Evolutionary conservation across 345 rosid species (phyloP), one percentile per base, ranked within the genome.

Genomic region (Trapa incisa): DNA sequence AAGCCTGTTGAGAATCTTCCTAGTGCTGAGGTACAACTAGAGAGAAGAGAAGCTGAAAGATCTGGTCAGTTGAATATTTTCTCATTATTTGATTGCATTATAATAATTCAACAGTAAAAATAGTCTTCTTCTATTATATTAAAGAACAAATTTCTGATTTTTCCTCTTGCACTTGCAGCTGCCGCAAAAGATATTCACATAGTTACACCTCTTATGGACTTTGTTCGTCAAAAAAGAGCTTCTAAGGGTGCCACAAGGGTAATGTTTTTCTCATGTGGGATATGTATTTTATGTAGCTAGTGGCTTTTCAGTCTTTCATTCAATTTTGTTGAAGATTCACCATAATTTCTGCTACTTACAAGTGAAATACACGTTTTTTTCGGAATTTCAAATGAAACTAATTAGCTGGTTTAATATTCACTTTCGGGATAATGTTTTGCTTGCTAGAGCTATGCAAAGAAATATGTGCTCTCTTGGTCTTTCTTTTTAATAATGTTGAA

Each of bases 1-100:
- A 88, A 73, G 83, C 91, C 95, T 35, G 89, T 80, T 7, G 87
- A 88, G 82, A 81, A 84, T 75, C 91, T 88, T 77, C 91, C 95
- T 36, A 88, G 95, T 74, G 91, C 86, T 29, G 91, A 88, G 78
- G 76, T 86, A 72, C 95, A 88, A 67, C 63, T 84, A 74, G 95
- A 86, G 75, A 80, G 87, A 76, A 80, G 75, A 72, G 91, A 88
- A 76, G 85, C 89, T 17, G 95, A 83, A 72, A 71, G 85, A 81
- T 79, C 85, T 67, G 87, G 95, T 88, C 50, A 77, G 89, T 82
- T 4, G 8, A n/a, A 63, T 38, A 13, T 54, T 64, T 63, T 47
- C 16, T 38, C 47, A 16, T 53, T 50, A 47, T 39, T 13, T 61
- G 45, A 38, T 32, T 11, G 65, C 37, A 36, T 37, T 17, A 11